Evolutionary conservation across 1,284 basidiomycete species (phyloP), one percentile per base, ranked within the genome.

Genomic region (Apiotrichum sp.): DNA sequence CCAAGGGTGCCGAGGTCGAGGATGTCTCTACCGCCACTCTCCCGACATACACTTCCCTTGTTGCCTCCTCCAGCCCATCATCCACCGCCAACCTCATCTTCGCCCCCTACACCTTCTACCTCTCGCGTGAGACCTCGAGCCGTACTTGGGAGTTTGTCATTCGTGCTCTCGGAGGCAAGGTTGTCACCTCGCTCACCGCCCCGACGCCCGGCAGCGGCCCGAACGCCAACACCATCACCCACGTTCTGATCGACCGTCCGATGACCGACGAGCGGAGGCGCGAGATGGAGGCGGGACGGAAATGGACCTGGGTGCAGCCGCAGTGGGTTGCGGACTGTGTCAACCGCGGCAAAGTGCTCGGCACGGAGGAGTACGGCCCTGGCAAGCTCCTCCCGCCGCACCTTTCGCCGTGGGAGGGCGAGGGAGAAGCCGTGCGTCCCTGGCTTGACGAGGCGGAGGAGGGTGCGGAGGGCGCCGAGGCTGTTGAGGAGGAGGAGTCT

Each of bases 301-400:
- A 85, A 71, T 82, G 93, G 65, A 90, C 89, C 66, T 91, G 89
- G 76, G 83, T 98, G 8, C 96, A 98, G 76, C 96, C 96, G 14
- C 96, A 98, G 76, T 98, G 96, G 95, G 83, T 98, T 33, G 89
- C 93, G 38, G 96, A 99, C 76, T 96, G 89, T 71, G 86, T 96
- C 69, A 98, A 98, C 74, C 83, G 86, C 29, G 84, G 86, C 16
- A 89, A 83, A 72, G 81, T 97, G 55, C 80, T 98, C 36, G 81
- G 91, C 1, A 89, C 93, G 65, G 93, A 88, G 56, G 80, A 84
- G 47, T 98, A 98, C 72, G 82, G 80, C 9, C 93, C 93, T 64
- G 96, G 93, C 1, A 84, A 85, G 65, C 84, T 84, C 2, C 82
- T 98, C 45, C 96, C 96, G 5, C 93, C 96, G 36, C 96, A 98